Evolutionary conservation across 352 stramenopile genomes (phyloP).

Genomic region (Phytophthora macrochlamydospora): DNA sequence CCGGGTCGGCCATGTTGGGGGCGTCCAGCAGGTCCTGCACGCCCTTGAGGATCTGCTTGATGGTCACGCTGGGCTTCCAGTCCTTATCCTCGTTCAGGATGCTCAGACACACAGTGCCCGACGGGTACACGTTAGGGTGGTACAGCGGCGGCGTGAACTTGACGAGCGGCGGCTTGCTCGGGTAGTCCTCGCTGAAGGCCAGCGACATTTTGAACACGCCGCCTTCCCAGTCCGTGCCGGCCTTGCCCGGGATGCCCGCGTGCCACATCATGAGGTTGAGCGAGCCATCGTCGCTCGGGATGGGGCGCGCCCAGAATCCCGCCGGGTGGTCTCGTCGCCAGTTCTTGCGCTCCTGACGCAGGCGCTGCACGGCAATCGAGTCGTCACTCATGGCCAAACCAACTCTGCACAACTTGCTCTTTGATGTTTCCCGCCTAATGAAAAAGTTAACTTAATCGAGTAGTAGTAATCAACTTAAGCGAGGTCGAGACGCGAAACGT

Average conservation of each 20-base stretch:
- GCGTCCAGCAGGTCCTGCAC: slow-evolving; percentile 93
- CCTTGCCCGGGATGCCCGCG: slow-evolving; percentile 96
- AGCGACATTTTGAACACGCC: slow-evolving; percentile 98
- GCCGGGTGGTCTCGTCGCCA: slow-evolving; percentile 95
- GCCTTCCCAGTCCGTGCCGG: slow-evolving; percentile 96
- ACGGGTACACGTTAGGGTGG: slow-evolving; percentile 97
- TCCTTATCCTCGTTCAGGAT: slow-evolving; percentile 99
- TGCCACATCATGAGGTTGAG: slow-evolving; percentile 98
- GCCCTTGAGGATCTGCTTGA: slow-evolving; percentile 98
- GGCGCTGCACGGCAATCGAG: slow-evolving; percentile 90
- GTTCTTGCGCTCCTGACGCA: slow-evolving; percentile 94
- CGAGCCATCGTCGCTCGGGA: slow-evolving; percentile 92
- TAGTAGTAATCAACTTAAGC: neutral
- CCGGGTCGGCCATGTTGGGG: slow-evolving; percentile 89
- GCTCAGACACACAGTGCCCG: slow-evolving; percentile 97
- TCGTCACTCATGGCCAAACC: slow-evolving; percentile 70
- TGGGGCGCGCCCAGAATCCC: slow-evolving; percentile 97
- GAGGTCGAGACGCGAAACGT: slow-evolving; percentile 26
- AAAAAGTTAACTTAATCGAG: too few species aligned
- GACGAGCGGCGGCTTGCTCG: slow-evolving; percentile 97
- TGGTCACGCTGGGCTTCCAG: slow-evolving; percentile 98
- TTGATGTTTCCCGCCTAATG: slow-evolving; percentile 4
- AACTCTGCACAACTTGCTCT: too few species aligned
- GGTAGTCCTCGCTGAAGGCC: slow-evolving; percentile 98
- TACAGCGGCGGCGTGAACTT: slow-evolving; percentile 98